Evolutionary conservation across 768 basidiomycete genomes (phyloP), one percentile per base, ranked within the genome.

Genomic region (Tremella mesenterica): DNA sequence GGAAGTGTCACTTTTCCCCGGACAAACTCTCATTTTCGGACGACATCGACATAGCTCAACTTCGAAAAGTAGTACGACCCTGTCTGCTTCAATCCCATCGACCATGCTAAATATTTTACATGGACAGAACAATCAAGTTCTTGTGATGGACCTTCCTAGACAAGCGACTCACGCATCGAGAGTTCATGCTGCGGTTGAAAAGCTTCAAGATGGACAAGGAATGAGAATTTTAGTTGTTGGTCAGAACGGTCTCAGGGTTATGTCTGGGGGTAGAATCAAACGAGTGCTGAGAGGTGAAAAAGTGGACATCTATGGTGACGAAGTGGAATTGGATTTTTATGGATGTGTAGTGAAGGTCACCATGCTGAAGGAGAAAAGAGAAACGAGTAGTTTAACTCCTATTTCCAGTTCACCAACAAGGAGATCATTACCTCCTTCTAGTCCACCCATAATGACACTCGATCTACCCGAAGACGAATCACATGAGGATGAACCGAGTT

Each of bases 111-210:
- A n/a, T n/a, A n/a, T n/a, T n/a, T n/a, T 53, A 16, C 9, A 31
- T 20, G 31, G 25, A 7, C 18, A 20, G 18, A 25, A 43, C 18
- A n/a, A 25, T 20, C 18, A 43, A 20, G 41, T n/a, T 8, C 41
- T n/a, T 20, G 41, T 43, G 41, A 47, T 69, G 31, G 56, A 58
- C 27, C 59, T 69, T 14, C 54, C 64, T 1, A 48, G 61, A 7
- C n/a, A 49, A 13, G 67, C 67, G 6, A 52, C 54, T 9, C 67
- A 69, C 45, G 67, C 67, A 23, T 69, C 67, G 0, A 44, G 67
- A 48, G 56, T 69, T 21, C 67, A 69, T 46, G 65, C 65, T 21
- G 55, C 51, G 1, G 44, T 66, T 4, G 64, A 69, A 46, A 52
- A 63, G 7, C 23, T 52, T 21, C 38, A 33, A 3, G 26, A 33